Percentiles rank a stretch among this genome's conserved stretches.
Evolutionary conservation across 2,329 filamentous ascomycete genomes (phyloP).

Genomic region (Talaromyces sp.): DNA sequence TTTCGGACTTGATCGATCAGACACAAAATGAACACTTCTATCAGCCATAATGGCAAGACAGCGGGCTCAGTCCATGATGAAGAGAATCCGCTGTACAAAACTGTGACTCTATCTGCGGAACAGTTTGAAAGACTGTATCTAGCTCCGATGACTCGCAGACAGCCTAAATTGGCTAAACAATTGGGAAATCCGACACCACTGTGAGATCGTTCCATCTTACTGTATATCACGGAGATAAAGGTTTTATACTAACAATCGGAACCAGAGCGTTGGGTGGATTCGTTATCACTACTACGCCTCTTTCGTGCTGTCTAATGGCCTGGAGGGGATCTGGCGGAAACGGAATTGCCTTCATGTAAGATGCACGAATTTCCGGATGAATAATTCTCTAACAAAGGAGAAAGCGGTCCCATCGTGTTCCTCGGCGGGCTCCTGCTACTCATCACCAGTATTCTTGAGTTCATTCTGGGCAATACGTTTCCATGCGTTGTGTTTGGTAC

Average conservation of each 20-base stretch:
- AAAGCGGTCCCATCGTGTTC: neutral
- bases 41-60: slow-evolving; percentile 3
- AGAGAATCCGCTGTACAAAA: neutral
- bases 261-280: slow-evolving; percentile 55
- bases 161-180: slow-evolving; percentile 19
- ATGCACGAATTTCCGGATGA: neutral
- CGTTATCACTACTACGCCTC: slow-evolving; percentile 48
- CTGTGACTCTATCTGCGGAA: slow-evolving; percentile 35
- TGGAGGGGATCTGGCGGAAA: slow-evolving; percentile 44
- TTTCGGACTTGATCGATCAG: neutral
- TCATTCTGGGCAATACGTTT: slow-evolving; percentile 58
- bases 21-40: neutral
- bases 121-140: slow-evolving; percentile 55
- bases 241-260: too few relatives aligned
- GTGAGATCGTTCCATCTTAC: slow-evolving; percentile 17
- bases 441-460: slow-evolving; percentile 54
- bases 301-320: slow-evolving; percentile 53
- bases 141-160: slow-evolving; percentile 27
- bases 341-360: slow-evolving; percentile 11
- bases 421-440: slow-evolving; percentile 52
- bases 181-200: slow-evolving; percentile 30
- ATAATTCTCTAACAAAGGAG: neutral
- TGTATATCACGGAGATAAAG: neutral
- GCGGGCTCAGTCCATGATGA: slow-evolving; percentile 7
- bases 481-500: slow-evolving; percentile 56